Base-by-base conservation (phyloP, 805 yeast genomes). In the Starmerella powellii region DNA sequence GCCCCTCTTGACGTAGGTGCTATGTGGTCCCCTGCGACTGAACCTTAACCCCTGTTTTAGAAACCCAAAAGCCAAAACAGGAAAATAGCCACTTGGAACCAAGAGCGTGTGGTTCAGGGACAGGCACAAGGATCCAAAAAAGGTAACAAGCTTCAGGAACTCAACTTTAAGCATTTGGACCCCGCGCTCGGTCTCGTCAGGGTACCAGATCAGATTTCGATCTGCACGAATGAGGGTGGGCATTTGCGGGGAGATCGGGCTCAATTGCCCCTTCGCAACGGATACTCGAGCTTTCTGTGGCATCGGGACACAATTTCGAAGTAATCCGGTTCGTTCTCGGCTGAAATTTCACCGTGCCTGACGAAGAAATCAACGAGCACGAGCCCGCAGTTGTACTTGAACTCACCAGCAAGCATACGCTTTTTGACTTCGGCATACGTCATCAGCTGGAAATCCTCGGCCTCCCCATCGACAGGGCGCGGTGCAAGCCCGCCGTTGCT, bases 351-450 rank as follows among this genome's bases (percentile, higher is more conserved):
- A 1, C 95, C 95, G 54, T 80, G 87, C 52, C 98, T 74, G n/a
- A 87, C 71, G 42, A 91, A 65, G 55, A 91, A 91, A 53, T 88
- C 96, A 13, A 86, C 67, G 24, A 82, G 66, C 2, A 87, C 79
- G n/a, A 61, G 50, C 0, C 80, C 94, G 63, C 95, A 81, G 55
- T 88, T 91, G 21, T 94, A 94, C 60, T 88, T 91, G 65, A 91
- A 91, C 53, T 79, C 75, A 1, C 75, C 75, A 0, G 61, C 59
- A 11, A 55, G 55, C 23, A 88, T 54, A n/a, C 71, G 66, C 24
- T 55, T 43, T 28, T 68, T 46, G 1, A 83, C 73, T 47, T 81
- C 79, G 3, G 68, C 73, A 1, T 84, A 56, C 4, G 65, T 58
- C 76, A 83, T 66, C 34, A 87, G 64, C 44, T 61, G 54, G 60